Percentiles rank a stretch among this genome's conserved stretches.
phyloP scores from a whole-genome alignment of 306 rosid genomes.

The Medicago arabica region DNA sequence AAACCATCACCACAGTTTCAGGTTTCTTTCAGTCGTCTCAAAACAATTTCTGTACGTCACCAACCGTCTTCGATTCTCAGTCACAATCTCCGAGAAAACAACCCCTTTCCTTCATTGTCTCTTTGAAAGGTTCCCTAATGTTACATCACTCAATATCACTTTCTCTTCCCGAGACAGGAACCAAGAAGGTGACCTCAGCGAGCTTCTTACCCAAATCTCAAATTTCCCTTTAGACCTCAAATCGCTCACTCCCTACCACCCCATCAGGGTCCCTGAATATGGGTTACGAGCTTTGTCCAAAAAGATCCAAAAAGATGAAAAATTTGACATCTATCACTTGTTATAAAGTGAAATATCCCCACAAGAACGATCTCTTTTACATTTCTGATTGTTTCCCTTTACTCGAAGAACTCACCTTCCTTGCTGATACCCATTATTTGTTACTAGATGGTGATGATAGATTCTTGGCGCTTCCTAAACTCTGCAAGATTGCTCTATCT shows the following conservation, averaged over 20 bases:
- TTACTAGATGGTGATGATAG: too few relatives aligned
- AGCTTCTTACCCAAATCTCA: constrained; percentile 48
- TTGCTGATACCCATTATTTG: too few relatives aligned
- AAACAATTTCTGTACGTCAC: constrained; percentile 39
- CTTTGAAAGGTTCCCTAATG: constrained; percentile 47
- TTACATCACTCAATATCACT: too few relatives aligned
- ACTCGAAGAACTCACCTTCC: too few relatives aligned
- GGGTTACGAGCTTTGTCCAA: constrained; percentile 46
- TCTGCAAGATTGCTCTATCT: too few relatives aligned
- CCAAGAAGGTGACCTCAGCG: constrained; percentile 38
- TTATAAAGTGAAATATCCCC: too few relatives aligned
- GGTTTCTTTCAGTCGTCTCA: too few relatives aligned
- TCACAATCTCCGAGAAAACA: constrained; percentile 40
- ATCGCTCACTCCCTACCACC: constrained; percentile 49
- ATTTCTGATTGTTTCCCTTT: too few relatives aligned
- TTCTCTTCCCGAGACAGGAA: neutral
- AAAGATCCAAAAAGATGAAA: constrained; percentile 35
- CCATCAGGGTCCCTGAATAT: constrained; percentile 5
- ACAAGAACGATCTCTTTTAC: too few relatives aligned
- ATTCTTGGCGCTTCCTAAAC: too few relatives aligned
- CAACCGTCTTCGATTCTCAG: constrained; percentile 44
- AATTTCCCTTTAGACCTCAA: constrained; percentile 41
- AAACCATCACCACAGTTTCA: too few relatives aligned
- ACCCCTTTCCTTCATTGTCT: constrained; percentile 27
- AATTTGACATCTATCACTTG: constrained; percentile 31